Evolutionary conservation across 768 basidiomycete genomes (phyloP).

Genomic region (Russula dissimulans): DNA sequence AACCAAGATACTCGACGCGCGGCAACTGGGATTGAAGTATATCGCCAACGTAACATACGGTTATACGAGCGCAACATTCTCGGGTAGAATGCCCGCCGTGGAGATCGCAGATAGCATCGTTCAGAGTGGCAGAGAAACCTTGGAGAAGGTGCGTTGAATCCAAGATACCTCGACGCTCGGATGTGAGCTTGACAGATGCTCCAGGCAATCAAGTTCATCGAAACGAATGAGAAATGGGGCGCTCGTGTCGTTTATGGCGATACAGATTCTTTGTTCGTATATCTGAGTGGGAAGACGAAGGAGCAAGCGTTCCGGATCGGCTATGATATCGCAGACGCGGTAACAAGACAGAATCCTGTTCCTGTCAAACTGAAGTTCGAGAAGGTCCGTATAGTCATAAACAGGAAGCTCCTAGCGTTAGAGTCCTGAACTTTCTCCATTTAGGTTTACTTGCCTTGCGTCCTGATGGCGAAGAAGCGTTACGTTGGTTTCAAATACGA

Average conservation of each 20-base stretch:
- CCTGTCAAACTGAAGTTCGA: conserved; percentile 97
- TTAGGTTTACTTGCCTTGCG: conserved; percentile 89
- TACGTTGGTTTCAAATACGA: conserved; percentile 98
- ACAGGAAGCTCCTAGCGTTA: neutral
- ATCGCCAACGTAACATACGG: conserved; percentile 95
- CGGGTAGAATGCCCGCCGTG: conserved; percentile 96
- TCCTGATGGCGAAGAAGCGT: conserved; percentile 96
- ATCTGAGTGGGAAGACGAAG: conserved; percentile 83
- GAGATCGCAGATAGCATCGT: conserved; percentile 98
- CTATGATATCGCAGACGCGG: conserved; percentile 79
- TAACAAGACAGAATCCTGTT: conserved; percentile 80
- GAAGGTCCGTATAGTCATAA: conserved; percentile 47
- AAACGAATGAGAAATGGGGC: conserved; percentile 74
- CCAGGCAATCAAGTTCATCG: conserved; percentile 77
- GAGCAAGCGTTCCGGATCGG: conserved; percentile 92
- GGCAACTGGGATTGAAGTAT: conserved; percentile 89
- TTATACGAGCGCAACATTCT: conserved; percentile 89
- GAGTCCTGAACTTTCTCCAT: neutral
- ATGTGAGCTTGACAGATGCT: neutral
- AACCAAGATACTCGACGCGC: conserved; percentile 70
- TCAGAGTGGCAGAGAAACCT: conserved; percentile 88
- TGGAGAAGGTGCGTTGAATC: conserved; percentile 64
- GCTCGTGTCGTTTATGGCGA: conserved; percentile 92
- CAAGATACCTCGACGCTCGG: neutral
- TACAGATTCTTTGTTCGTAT: conserved; percentile 92